Evolutionary conservation across 768 basidiomycete species (phyloP), one percentile per base, ranked within the genome.

Genomic region (Boletus pseudo-olivaceus): DNA sequence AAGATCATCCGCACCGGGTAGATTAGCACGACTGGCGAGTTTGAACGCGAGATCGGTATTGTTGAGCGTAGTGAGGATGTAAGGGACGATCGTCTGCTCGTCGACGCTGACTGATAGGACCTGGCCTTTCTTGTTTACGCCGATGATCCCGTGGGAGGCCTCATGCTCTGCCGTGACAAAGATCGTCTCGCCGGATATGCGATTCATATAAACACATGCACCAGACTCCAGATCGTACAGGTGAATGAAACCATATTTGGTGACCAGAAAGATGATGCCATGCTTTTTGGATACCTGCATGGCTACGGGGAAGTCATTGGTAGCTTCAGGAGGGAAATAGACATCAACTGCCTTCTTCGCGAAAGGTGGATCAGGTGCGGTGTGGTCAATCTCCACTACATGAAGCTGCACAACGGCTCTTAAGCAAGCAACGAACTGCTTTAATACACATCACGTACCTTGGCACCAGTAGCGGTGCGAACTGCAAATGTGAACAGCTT

Each of bases 71-170:
- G 83, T 84, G 57, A 98, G 78, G 60, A 97, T 90, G 72, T 98
- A 99, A 3, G 96, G 96, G 59, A 99, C 85, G 65, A 98, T 85
- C 19, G 93, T 94, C 65, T 92, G 85, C 67, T 98, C 97, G 71
- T 99, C 97, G 59, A 98, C 88, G 60, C 88, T 93, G 59, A 99
- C 97, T 62, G 92, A 94, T 52, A 99, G 81, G 17, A 98, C 93
- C 73, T 99, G 97, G 32, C 97, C 97, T 75, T 98, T 98, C 82
- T 96, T 92, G 83, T 99, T 99, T 67, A 99, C 94, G 61, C 96
- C 96, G 59, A 99, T 93, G 72, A 99, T 97, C 76, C 97, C 97
- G 67, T 93, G 83, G 4, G 87, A 85, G 17, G 86, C 82, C 71
- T 98, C 95, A 66, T 98, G 93, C 66, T 98, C 95, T 33, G 96